Percentiles rank a stretch among this genome's conserved stretches.
Conservation (phyloP, 2,329 filamentous ascomycete genomes). For the Blastomyces emzantsi region DNA sequence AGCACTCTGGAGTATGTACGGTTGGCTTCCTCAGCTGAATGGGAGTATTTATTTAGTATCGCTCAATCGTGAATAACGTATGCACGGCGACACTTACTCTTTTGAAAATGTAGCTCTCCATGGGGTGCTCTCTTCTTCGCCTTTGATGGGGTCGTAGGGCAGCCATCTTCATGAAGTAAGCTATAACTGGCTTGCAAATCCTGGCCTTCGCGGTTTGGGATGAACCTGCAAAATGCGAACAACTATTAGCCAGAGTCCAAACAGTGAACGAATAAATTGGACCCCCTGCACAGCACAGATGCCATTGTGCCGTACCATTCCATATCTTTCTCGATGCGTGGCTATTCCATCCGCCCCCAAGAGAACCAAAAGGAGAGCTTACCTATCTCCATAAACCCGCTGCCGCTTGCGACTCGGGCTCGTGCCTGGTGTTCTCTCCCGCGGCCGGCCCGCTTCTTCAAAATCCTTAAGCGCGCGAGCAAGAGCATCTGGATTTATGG, state of each 20-base stretch:
- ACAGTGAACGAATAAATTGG: neutral
- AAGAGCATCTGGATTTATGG: conserved; percentile 51
- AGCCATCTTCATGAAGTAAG: conserved; percentile 83
- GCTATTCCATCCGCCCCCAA: neutral
- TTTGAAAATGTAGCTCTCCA: conserved; percentile 89
- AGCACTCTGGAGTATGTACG: conserved; percentile 81
- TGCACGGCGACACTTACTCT: conserved; percentile 51
- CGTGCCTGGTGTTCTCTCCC: conserved; percentile 54
- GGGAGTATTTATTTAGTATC: conserved; percentile 16
- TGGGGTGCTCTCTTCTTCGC: conserved; percentile 77
- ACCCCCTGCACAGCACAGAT: neutral
- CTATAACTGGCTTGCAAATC: conserved; percentile 91
- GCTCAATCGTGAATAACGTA: neutral
- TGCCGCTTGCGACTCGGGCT: conserved; percentile 62
- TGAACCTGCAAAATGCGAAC: conserved; percentile 56
- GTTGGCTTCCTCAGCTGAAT: conserved; percentile 79
- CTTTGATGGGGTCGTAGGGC: conserved; percentile 81
- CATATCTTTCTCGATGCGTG: neutral
- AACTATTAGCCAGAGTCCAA: conserved; percentile 6
- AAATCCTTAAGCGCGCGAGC: conserved; percentile 54
- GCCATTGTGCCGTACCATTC: neutral
- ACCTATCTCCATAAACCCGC: conserved; percentile 57
- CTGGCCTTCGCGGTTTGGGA: conserved; percentile 85
- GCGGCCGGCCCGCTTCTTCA: conserved; percentile 49
- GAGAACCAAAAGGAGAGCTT: conserved; percentile 7